Evolutionary conservation across 352 stramenopile species (phyloP).

Genomic region (Phytopythium chamaehyphon): DNA sequence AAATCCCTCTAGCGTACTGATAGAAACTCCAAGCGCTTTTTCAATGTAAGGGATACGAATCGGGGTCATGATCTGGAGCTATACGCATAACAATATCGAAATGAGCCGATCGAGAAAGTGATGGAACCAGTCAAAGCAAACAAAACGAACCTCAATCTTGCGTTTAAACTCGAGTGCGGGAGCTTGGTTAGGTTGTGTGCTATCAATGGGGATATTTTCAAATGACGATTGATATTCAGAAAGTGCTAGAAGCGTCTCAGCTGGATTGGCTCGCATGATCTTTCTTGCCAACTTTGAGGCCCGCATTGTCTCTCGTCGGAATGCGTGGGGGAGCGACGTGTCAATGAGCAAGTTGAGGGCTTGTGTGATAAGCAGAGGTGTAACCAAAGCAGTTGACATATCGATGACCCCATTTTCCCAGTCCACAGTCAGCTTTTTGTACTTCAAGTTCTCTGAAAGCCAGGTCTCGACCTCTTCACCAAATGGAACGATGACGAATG

Average conservation of each 20-base stretch:
- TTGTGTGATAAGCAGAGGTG: slow-evolving; percentile 80
- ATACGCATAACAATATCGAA: neutral
- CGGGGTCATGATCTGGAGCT: slow-evolving; percentile 88
- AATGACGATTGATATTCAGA: slow-evolving; percentile 83
- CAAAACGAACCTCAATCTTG: slow-evolving; percentile 70
- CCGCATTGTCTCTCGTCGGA: slow-evolving; percentile 60
- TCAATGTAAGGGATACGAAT: slow-evolving; percentile 87
- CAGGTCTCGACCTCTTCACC: slow-evolving; percentile 75
- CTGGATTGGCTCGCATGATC: slow-evolving; percentile 78
- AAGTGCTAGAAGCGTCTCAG: slow-evolving; percentile 73
- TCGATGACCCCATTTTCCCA: slow-evolving; percentile 86
- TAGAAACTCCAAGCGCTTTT: slow-evolving; percentile 64
- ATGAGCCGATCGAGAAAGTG: neutral
- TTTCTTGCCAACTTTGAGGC: slow-evolving; percentile 75
- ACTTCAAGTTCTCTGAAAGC: slow-evolving; percentile 73
- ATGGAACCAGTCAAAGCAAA: neutral
- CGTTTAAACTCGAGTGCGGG: slow-evolving; percentile 61
- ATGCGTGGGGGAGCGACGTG: slow-evolving; percentile 60
- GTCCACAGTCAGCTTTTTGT: slow-evolving; percentile 75
- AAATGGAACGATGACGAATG: slow-evolving; percentile 86
- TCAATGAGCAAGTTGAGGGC: slow-evolving; percentile 84
- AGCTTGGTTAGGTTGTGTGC: slow-evolving; percentile 14
- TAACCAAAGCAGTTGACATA: slow-evolving; percentile 86
- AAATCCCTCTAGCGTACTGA: slow-evolving; percentile 76
- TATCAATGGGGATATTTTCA: slow-evolving; percentile 47